Percentiles rank a stretch among this genome's conserved stretches.
Evolutionary conservation across 177 flowering plant species (phyloP).

Genomic region (Tripterygium wilfordii): DNA sequence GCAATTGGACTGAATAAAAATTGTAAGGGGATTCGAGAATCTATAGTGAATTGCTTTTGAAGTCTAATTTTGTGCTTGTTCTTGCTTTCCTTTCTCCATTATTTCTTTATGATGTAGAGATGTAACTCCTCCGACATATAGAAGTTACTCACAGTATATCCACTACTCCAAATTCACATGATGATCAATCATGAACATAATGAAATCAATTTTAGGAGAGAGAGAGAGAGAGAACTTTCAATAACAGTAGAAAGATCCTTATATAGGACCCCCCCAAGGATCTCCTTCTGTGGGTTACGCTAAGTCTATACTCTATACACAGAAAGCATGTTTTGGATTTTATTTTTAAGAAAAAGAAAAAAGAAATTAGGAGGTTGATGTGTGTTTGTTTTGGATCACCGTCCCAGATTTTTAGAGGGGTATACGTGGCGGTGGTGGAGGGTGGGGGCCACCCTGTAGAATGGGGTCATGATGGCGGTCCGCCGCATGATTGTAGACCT

Average conservation of each 20-base stretch:
- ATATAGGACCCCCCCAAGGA: conserved; percentile 34
- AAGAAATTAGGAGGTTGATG: no score
- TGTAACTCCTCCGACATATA: conserved; percentile 4
- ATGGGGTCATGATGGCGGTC: conserved; percentile 31
- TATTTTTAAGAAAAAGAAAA: no score
- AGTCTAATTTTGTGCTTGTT: no score
- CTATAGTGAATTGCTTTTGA: no score
- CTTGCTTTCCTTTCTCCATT: no score
- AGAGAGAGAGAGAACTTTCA: conserved; percentile 16
- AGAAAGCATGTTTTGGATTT: background rate
- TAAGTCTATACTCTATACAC: conserved; percentile 13
- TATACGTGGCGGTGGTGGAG: conserved; percentile 16
- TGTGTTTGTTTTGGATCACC: conserved; percentile 22
- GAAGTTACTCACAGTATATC: conserved; percentile 15
- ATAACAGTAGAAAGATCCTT: conserved; percentile 23
- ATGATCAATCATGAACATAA: conserved; percentile 29
- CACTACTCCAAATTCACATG: conserved; percentile 28
- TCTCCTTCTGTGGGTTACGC: conserved; percentile 53
- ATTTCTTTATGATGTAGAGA: no score
- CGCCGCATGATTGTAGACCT: conserved; percentile 47
- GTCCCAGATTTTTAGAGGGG: conserved; percentile 23
- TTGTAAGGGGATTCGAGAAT: no score
- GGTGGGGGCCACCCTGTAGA: conserved; percentile 17
- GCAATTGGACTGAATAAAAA: no score
- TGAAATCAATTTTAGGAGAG: background rate